Conservation (phyloP, 495 filamentous ascomycete genomes). For the Tricharina praecox region DNA sequence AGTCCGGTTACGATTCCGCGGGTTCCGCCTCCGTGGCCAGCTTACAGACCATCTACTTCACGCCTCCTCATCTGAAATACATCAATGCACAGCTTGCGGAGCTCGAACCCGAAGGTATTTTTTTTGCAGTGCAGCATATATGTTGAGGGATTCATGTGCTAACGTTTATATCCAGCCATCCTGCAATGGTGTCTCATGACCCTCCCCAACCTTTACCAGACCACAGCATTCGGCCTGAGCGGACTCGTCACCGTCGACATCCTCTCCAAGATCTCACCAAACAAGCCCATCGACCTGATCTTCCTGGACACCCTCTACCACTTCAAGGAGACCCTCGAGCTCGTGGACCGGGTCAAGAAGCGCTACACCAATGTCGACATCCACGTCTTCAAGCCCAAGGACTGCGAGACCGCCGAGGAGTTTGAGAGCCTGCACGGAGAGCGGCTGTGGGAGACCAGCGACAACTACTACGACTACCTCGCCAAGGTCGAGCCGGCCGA, state of each 20-base stretch:
- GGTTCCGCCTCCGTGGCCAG: slow-evolving; percentile 30
- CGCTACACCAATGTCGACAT: slow-evolving; percentile 62
- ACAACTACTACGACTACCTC: slow-evolving; percentile 86
- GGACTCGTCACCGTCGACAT: slow-evolving; percentile 91
- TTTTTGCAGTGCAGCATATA: too few species aligned
- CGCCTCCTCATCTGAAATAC: slow-evolving; percentile 71
- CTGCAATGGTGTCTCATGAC: slow-evolving; percentile 81
- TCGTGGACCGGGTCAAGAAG: slow-evolving; percentile 60
- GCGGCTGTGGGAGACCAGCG: slow-evolving; percentile 67
- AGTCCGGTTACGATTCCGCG: slow-evolving; percentile 77
- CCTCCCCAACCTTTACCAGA: slow-evolving; percentile 83
- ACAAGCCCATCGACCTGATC: slow-evolving; percentile 63
- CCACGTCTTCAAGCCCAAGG: slow-evolving; percentile 76
- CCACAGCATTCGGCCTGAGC: slow-evolving; percentile 90
- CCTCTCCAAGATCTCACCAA: slow-evolving; percentile 65
- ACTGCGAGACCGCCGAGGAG: slow-evolving; percentile 47
- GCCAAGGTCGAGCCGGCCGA: slow-evolving; percentile 96
- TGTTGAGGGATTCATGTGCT: too few species aligned
- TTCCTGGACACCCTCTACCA: slow-evolving; percentile 96
- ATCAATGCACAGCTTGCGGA: slow-evolving; percentile 74
- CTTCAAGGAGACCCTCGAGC: slow-evolving; percentile 71
- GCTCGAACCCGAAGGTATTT: slow-evolving; percentile 60
- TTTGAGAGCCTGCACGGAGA: slow-evolving; percentile 70
- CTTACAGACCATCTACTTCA: slow-evolving; percentile 66
- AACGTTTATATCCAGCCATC: slow-evolving; percentile 42